Base-by-base conservation (phyloP, 345 rosid genomes). In the Citrus reticulata region DNA sequence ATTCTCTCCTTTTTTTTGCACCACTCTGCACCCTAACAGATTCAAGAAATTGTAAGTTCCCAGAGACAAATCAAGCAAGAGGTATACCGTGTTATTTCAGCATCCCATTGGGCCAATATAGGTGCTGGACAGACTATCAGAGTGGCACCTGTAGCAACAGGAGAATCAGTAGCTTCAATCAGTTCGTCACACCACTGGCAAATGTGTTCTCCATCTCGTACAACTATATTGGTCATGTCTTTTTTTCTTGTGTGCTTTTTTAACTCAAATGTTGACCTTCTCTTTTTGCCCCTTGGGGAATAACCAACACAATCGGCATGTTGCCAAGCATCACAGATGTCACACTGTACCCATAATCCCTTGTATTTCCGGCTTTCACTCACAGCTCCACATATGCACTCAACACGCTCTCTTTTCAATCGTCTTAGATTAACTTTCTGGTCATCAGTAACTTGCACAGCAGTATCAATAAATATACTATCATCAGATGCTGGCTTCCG, bases 241-340 rank as follows among this genome's bases (percentile, higher is more conserved):
- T 87, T 89, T 87, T 88, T 91, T 81, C 88, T 87, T 55, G 70
- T 78, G 57, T 59, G 81, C 78, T 86, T 90, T 79, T 80, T 81
- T 75, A 84, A 80, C 76, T 78, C 76, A 30, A 72, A 75, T 46
- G 62, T 54, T 60, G 83, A 86, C 75, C 74, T 86, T 67, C 74
- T 86, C 73, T 78, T 79, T 66, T 87, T 89, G 62, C 98, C 93
- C 77, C 85, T 90, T 51, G 97, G 87, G 39, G 96, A 91, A 89
- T 95, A 95, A 78, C 98, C 96, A 72, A 93, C 99, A 87, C 98
- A 95, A 22, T 93, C 96, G 0, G 99, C 93, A 90, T 95, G 99
- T 82, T 95, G 99, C 99, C 99, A 95, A 84, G 99, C 99, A 90
- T 93, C 98, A 86, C 99, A 95, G 2, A 86, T 81, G 83, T 95